Base-by-base conservation (phyloP, 2,329 filamentous ascomycete species). In the Diaporthe citrichinensis region DNA sequence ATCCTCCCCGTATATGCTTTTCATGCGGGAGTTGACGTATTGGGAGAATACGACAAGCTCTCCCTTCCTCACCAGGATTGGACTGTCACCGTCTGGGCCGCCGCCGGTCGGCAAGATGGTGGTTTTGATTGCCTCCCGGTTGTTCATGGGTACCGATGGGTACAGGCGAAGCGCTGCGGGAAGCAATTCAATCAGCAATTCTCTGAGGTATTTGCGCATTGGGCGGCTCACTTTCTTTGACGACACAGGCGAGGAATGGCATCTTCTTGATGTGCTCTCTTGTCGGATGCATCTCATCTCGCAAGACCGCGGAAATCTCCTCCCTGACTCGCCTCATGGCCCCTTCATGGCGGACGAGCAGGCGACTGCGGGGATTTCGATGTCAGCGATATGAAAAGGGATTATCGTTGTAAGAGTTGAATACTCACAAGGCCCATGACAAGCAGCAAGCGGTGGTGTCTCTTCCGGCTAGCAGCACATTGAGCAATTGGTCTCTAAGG, bases 101-200 rank as follows among this genome's bases (percentile, higher is more conserved):
- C 84, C 84, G 31, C 83, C 84, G 1, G 62, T 58, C 1, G 84
- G 84, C 1, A 86, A 77, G 1, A 81, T 79, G 3, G 83, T 84
- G 49, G 82, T 78, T 25, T 71, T 72, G 6, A 78, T 73, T 1
- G 82, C 81, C 20, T 74, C 73, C 17, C 83, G 81, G 34, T 77
- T 79, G 76, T 84, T 85, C 15, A 80, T 46, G 2, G 84, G 83
- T 0, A 84, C 80, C 3, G 80, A 76, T 1, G 84, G 82, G 72
- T 82, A 82, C 10, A 85, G 77, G 3, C 84, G 82, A 4, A 85
- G 79, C 53, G 69, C 71, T 76, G 28, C 0, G 7, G 46, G n/a
- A 2, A 28, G 46, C 44, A 6, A 53, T 7, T 41, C 7, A 53
- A 23, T 25, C 5, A 68, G 23, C 8, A 31, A 17, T 2, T 8